phyloP scores from a whole-genome alignment of 2,329 filamentous ascomycete species.

The Endothia cerciana region DNA sequence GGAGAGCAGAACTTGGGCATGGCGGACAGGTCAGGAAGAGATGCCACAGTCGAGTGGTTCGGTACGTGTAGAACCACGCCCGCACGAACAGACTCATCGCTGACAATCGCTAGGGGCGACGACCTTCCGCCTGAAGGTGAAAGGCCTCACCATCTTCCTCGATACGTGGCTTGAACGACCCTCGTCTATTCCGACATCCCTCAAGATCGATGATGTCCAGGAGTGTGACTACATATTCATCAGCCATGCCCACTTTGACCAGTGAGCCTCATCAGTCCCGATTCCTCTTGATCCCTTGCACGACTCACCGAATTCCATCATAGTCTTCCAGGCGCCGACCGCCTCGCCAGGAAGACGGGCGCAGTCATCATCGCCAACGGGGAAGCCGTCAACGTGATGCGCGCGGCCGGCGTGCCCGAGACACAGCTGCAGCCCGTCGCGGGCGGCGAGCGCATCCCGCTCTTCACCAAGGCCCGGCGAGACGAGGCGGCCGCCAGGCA shows the following conservation, averaged over 20 bases:
- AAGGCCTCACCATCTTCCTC: conserved; percentile 19
- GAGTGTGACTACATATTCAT: conserved; percentile 36
- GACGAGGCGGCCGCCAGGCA: conserved; percentile 11
- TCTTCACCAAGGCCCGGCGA: conserved; percentile 29
- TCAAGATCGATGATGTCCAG: conserved; percentile 30
- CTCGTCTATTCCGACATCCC: conserved; percentile 15
- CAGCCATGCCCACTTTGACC: conserved; percentile 34
- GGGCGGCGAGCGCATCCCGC: conserved; percentile 34
- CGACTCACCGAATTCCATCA: not conserved
- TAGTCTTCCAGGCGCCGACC: conserved; percentile 35
- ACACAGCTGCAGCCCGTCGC: conserved; percentile 32
- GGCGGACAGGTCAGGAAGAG: not conserved
- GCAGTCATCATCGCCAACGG: conserved; percentile 34
- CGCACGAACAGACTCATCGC: not conserved
- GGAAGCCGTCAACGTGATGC: conserved; percentile 34
- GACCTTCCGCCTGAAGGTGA: conserved; percentile 19
- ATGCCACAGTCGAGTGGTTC: conserved; percentile 20
- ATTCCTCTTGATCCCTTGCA: too few species aligned
- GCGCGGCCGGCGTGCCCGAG: conserved; percentile 33
- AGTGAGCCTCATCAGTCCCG: conserved; percentile 25
- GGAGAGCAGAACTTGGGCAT: not conserved
- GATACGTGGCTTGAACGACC: conserved; percentile 20
- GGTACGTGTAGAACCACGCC: not conserved
- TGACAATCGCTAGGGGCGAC: conserved; percentile 13
- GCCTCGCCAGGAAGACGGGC: conserved; percentile 34